These are phyloP conservation scores for Staphylotrichum tortipilum DNA, from an alignment of 495 filamentous ascomycete genomes.

Conservation along the genomic window DNA sequence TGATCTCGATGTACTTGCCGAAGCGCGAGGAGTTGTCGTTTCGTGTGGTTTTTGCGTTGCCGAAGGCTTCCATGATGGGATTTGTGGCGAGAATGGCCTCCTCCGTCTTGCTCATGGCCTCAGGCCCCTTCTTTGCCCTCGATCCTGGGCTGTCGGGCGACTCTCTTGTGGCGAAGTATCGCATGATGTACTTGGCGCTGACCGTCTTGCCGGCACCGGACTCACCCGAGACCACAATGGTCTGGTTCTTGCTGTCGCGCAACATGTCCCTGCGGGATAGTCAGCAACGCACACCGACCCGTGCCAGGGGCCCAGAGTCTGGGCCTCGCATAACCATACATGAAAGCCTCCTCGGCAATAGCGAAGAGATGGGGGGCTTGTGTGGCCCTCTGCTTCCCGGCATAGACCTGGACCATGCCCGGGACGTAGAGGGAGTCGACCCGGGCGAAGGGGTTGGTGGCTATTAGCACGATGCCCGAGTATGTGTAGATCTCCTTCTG, in stretches of 20 bases:
- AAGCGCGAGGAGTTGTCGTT: slow-evolving; percentile 99
- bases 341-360: slow-evolving; percentile 97
- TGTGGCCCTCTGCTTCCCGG: slow-evolving; percentile 90
- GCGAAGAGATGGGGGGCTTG: slow-evolving; percentile 98
- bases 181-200: slow-evolving; percentile 99
- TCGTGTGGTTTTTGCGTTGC: slow-evolving; percentile 96
- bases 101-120: slow-evolving; percentile 95
- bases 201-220: slow-evolving; percentile 98
- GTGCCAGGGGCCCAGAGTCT: background rate
- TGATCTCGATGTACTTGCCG: slow-evolving; percentile 99
- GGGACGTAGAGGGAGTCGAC: slow-evolving; percentile 98
- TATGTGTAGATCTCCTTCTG: slow-evolving; percentile 99
- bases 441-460: slow-evolving; percentile 94
- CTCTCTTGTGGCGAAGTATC: slow-evolving; percentile 97
- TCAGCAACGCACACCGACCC: background rate
- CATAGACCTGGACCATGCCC: slow-evolving; percentile 98
- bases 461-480: slow-evolving; percentile 96
- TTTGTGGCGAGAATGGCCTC: slow-evolving; percentile 98
- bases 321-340: slow-evolving; percentile 46
- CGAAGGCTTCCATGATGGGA: slow-evolving; percentile 99
- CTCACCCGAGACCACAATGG: slow-evolving; percentile 96
- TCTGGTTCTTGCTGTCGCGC: slow-evolving; percentile 91
- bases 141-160: slow-evolving; percentile 80
- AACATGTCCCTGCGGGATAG: slow-evolving; percentile 76
- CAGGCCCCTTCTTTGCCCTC: slow-evolving; percentile 66